These are phyloP conservation scores for sunflower (Helianthus annuus) DNA, from an alignment of 129 eudicot genomes.

Conservation along the genomic window DNA sequence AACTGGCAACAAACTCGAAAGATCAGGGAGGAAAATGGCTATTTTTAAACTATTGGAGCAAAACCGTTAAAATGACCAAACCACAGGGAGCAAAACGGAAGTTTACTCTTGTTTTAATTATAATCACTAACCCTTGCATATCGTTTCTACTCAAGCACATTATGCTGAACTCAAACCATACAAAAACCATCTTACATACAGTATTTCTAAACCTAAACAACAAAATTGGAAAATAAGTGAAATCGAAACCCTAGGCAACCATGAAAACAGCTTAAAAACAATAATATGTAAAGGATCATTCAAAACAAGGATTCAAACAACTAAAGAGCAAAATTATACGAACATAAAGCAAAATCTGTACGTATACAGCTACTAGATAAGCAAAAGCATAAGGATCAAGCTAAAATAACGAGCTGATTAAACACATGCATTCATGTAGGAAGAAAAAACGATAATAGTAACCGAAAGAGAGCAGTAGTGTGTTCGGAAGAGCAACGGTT, in stretches of 20 bases:
- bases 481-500: not conserved
- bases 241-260: constrained; percentile 13
- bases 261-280: constrained; percentile 9
- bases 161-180: not conserved
- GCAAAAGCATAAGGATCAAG: constrained; percentile 3
- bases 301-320: not conserved
- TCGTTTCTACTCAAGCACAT: constrained; percentile 13
- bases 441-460: not conserved
- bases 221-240: not conserved
- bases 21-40: no score
- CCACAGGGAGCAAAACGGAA: no score
- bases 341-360: constrained; percentile 10
- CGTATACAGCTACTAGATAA: constrained; percentile 20
- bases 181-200: not conserved
- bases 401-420: constrained; percentile 12
- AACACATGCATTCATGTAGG: constrained; percentile 24
- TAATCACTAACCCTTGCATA: not conserved
- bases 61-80: no score
- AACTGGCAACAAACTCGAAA: no score
- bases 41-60: no score
- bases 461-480: not conserved
- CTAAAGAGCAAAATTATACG: not conserved
- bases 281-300: not conserved
- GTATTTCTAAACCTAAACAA: not conserved
- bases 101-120: no score